These are phyloP conservation scores for Cubamyces lactineus DNA, from an alignment of 768 basidiomycete genomes.

Conservation along the genomic window DNA sequence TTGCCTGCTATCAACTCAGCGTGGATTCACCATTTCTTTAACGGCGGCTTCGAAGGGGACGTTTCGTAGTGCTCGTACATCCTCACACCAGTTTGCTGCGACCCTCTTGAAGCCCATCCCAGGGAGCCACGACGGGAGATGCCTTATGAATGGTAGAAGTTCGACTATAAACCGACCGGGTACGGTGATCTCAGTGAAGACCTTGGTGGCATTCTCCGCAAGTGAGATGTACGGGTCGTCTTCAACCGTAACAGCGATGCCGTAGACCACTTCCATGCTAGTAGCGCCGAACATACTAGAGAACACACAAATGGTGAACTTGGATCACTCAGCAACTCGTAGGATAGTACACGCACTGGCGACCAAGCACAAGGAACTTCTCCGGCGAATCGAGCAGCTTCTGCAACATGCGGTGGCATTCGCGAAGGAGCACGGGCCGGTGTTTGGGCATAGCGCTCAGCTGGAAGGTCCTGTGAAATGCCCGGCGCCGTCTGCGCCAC, in stretches of 20 bases:
- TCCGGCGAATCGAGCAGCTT: neutral
- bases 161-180: slow-evolving; percentile 12
- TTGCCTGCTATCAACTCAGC: no score
- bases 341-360: neutral
- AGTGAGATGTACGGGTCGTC: slow-evolving; percentile 2
- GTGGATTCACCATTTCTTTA: neutral
- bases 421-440: neutral
- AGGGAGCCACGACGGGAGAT: slow-evolving; percentile 31
- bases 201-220: neutral
- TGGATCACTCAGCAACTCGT: no score
- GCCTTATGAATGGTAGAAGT: slow-evolving; percentile 5
- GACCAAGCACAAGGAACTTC: neutral
- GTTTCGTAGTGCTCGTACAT: neutral
- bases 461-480: slow-evolving; percentile 8
- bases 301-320: neutral
- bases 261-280: slow-evolving; percentile 24
- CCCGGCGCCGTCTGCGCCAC: slow-evolving; percentile 10
- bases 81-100: slow-evolving; percentile 6
- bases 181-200: slow-evolving; percentile 1
- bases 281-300: slow-evolving; percentile 14
- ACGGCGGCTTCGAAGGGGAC: neutral
- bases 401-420: slow-evolving; percentile 2
- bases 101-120: slow-evolving; percentile 31
- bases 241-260: neutral
- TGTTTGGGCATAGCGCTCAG: neutral